Evolutionary conservation across 1,139 yeast genomes (phyloP).

Genomic region (Suhomyces anneliseae): DNA sequence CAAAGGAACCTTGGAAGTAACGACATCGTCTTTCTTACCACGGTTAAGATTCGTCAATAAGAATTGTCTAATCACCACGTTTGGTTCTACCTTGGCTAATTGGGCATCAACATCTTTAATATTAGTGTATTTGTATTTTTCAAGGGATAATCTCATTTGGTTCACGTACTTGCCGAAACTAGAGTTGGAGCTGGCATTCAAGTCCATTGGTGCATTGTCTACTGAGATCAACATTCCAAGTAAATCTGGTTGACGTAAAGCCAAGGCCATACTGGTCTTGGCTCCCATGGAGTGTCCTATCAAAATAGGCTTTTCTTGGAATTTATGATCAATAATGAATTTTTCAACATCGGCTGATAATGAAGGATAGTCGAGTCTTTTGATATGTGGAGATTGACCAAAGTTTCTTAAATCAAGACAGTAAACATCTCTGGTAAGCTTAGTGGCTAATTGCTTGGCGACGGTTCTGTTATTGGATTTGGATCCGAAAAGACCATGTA

Average conservation of each 20-base stretch:
- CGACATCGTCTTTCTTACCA: conserved; percentile 38
- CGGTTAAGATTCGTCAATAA: conserved; percentile 66
- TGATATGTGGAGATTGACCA: conserved; percentile 80
- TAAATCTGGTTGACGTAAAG: conserved; percentile 65
- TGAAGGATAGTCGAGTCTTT: conserved; percentile 73
- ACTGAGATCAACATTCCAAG: conserved; percentile 71
- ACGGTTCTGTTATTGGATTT: conserved; percentile 76
- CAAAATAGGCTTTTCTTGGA: conserved; percentile 54
- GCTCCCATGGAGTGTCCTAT: conserved; percentile 99
- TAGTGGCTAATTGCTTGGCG: conserved; percentile 49
- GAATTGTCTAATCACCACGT: conserved; percentile 69
- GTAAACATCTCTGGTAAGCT: conserved; percentile 51
- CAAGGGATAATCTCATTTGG: conserved; percentile 57
- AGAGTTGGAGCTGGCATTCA: conserved; percentile 45
- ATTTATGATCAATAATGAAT: conserved; percentile 54
- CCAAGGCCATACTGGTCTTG: conserved; percentile 86
- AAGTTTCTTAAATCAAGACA: conserved; percentile 87
- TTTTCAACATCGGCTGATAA: conserved; percentile 82
- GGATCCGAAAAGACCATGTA: conserved; percentile 91
- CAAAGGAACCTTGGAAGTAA: conserved; percentile 64
- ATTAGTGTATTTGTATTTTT: conserved; percentile 42
- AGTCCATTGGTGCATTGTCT: conserved; percentile 85
- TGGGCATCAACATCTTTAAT: conserved; percentile 69
- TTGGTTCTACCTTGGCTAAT: conserved; percentile 62
- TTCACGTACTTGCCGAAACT: conserved; percentile 68